phyloP scores from a whole-genome alignment of 2,329 filamentous ascomycete species.

The Neoscytalidium dimidiatum region DNA sequence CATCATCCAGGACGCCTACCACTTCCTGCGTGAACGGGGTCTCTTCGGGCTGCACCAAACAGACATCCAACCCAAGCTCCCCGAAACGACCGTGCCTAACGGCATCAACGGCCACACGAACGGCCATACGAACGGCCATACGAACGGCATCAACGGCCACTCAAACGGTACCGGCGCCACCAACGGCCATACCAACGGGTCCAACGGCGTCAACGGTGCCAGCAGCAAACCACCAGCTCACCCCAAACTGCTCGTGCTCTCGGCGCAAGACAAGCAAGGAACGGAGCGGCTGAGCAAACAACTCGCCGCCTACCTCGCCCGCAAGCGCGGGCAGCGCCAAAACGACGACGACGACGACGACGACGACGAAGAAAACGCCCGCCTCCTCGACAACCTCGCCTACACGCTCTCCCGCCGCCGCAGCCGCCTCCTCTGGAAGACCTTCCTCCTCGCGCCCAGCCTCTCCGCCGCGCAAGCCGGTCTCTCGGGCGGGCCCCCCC shows the following conservation, averaged over 20 bases:
- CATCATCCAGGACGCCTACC: constrained; percentile 23
- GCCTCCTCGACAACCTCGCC: not conserved
- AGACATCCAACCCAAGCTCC: not conserved
- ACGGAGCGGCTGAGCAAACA: not conserved
- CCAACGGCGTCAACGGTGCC: no score
- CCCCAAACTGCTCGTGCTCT: not conserved
- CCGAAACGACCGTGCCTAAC: not conserved
- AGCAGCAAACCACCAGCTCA: not conserved
- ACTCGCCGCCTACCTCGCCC: constrained; percentile 6
- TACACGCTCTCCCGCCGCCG: not conserved
- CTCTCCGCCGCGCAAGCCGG: not conserved
- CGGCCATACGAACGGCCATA: not conserved
- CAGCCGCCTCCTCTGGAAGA: not conserved
- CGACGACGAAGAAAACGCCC: not conserved
- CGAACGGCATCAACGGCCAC: not conserved
- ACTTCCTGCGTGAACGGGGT: not conserved
- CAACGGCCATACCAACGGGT: no score
- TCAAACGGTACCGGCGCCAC: constrained; percentile 23
- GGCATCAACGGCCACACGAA: not conserved
- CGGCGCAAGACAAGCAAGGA: constrained; percentile 5
- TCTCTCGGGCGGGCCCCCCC: not conserved
- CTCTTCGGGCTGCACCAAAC: not conserved
- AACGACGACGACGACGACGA: no score
- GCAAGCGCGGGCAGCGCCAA: no score
- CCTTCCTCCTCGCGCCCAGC: not conserved